Percentiles rank a stretch among this genome's conserved stretches.
Conservation (phyloP, 2,329 filamentous ascomycete genomes). For the Lecanicillium sp. region DNA sequence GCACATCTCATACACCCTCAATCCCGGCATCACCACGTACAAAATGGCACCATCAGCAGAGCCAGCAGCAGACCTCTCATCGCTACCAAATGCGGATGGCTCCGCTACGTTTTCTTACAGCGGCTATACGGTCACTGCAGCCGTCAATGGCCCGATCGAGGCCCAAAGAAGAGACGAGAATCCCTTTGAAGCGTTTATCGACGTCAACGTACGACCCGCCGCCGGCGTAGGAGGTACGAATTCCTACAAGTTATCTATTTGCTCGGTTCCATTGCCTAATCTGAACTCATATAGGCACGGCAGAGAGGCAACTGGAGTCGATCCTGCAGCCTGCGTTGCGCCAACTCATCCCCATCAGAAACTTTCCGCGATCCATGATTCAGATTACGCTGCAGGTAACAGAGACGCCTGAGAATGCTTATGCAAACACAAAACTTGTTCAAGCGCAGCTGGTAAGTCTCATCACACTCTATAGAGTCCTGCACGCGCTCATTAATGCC, state of each 20-base stretch:
- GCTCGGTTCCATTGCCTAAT: too few species aligned
- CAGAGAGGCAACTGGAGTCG: slow-evolving; percentile 75
- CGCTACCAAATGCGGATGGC: slow-evolving; percentile 65
- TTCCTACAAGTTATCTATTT: background rate
- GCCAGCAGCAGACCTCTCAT: slow-evolving; percentile 45
- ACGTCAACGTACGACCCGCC: slow-evolving; percentile 82
- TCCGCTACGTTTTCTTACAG: slow-evolving; percentile 68
- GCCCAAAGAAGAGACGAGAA: slow-evolving; percentile 82
- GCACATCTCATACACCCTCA: slow-evolving; percentile 1
- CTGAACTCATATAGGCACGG: slow-evolving; percentile 47
- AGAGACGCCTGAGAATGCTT: slow-evolving; percentile 59
- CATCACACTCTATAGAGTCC: slow-evolving; percentile 1
- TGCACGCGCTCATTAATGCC: background rate
- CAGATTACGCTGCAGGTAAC: slow-evolving; percentile 76
- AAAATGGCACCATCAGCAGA: slow-evolving; percentile 37
- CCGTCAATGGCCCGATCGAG: slow-evolving; percentile 90
- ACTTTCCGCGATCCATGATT: slow-evolving; percentile 69
- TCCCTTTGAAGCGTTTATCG: slow-evolving; percentile 81
- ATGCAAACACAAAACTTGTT: slow-evolving; percentile 49
- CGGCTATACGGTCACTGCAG: slow-evolving; percentile 74
- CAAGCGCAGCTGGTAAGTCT: slow-evolving; percentile 51
- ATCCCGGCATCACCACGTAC: slow-evolving; percentile 4
- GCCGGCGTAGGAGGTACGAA: slow-evolving; percentile 69
- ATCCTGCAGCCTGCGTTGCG: slow-evolving; percentile 64
- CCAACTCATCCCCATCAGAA: slow-evolving; percentile 65